Evolutionary conservation across 352 stramenopile species (phyloP).

Genomic region (Pythium chondricola): DNA sequence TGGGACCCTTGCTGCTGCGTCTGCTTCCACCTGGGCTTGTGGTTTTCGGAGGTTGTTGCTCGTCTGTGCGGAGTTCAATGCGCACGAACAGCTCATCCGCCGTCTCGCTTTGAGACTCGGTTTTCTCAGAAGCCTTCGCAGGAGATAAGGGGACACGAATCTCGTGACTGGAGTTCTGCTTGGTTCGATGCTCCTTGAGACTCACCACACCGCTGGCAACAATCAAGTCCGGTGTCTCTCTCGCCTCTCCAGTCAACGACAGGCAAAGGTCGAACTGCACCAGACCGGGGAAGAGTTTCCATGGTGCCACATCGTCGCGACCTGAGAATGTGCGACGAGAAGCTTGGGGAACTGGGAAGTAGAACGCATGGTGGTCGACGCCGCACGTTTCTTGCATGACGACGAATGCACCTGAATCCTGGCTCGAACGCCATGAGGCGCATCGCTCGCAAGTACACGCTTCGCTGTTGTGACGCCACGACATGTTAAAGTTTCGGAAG

Average conservation of each 20-base stretch:
- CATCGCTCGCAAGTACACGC: slow-evolving; percentile 53
- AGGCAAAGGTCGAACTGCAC: slow-evolving; percentile 74
- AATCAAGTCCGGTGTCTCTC: slow-evolving; percentile 60
- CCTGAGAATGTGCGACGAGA: slow-evolving; percentile 72
- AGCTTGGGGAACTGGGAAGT: slow-evolving; percentile 74
- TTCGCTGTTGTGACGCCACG: slow-evolving; percentile 53
- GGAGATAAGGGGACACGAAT: slow-evolving; percentile 15
- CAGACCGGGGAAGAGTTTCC: slow-evolving; percentile 64
- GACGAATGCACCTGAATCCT: slow-evolving; percentile 10
- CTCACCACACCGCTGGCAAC: slow-evolving; percentile 45
- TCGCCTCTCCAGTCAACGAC: slow-evolving; percentile 59
- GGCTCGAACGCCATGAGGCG: slow-evolving; percentile 17
- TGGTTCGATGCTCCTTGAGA: slow-evolving; percentile 29
- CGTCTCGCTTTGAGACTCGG: too few relatives aligned
- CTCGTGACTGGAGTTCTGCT: slow-evolving; percentile 27
- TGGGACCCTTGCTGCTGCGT: background rate
- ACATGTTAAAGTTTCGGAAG: slow-evolving; percentile 77
- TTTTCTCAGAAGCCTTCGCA: background rate
- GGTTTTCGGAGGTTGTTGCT: slow-evolving; percentile 10
- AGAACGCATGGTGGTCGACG: slow-evolving; percentile 79
- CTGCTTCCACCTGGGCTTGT: background rate
- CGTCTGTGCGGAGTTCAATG: slow-evolving; percentile 28
- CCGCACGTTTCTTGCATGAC: slow-evolving; percentile 29
- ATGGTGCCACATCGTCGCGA: slow-evolving; percentile 67
- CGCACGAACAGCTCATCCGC: slow-evolving; percentile 48